Conservation (phyloP, 2,329 filamentous ascomycete genomes). For the Parascedosporium putredinis region DNA sequence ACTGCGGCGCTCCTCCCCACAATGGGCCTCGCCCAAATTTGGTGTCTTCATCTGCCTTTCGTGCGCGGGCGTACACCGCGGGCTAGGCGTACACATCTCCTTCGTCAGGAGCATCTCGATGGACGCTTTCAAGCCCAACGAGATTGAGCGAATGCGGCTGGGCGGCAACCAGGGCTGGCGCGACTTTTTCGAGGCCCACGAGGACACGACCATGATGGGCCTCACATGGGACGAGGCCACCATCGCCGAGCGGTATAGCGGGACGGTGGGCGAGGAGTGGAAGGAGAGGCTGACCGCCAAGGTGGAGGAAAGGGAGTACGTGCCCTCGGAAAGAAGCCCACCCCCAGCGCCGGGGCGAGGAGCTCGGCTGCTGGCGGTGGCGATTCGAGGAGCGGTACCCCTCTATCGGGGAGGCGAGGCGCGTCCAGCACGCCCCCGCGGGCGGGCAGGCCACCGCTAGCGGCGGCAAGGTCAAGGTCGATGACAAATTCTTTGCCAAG, state of each 20-base stretch:
- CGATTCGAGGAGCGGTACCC: slow-evolving; percentile 16
- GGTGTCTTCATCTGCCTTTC: slow-evolving; percentile 97
- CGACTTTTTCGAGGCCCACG: slow-evolving; percentile 70
- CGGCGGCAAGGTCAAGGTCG: slow-evolving; percentile 48
- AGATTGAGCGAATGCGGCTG: slow-evolving; percentile 87
- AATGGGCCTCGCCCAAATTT: slow-evolving; percentile 98
- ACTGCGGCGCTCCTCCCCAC: slow-evolving; percentile 89
- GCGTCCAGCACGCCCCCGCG: background rate
- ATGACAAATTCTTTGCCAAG: slow-evolving; percentile 84
- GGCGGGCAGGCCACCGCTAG: slow-evolving; percentile 15
- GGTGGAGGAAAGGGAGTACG: slow-evolving; percentile 80
- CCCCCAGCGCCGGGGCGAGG: slow-evolving; percentile 17
- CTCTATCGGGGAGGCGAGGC: slow-evolving; percentile 14
- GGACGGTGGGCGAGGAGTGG: slow-evolving; percentile 87
- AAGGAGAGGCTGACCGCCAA: slow-evolving; percentile 82
- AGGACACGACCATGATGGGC: slow-evolving; percentile 55
- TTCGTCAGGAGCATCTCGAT: slow-evolving; percentile 97
- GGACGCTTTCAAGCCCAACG: slow-evolving; percentile 91
- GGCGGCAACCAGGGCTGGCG: slow-evolving; percentile 87
- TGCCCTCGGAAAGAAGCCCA: slow-evolving; percentile 54
- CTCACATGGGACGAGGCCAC: slow-evolving; percentile 76
- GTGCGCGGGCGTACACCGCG: slow-evolving; percentile 89
- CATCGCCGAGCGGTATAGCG: slow-evolving; percentile 82
- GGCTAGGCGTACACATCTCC: slow-evolving; percentile 93
- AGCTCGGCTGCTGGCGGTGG: slow-evolving; percentile 18